Evolutionary conservation across 2,329 filamentous ascomycete species (phyloP).

Genomic region (Proliferodiscus dingleyae): DNA sequence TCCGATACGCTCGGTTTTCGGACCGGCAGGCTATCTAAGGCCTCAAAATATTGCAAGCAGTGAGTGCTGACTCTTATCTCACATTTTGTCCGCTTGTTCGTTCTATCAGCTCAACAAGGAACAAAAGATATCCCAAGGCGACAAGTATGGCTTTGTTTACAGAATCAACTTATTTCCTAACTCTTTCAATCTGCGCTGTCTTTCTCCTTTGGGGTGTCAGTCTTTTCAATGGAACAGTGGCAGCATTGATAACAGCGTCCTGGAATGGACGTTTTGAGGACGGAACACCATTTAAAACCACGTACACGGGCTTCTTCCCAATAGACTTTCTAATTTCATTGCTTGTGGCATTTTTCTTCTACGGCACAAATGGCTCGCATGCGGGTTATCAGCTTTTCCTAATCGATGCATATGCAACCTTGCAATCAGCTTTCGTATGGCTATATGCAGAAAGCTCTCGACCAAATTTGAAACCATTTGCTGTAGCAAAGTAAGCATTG

Average conservation of each 20-base stretch:
- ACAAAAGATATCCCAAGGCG: no score
- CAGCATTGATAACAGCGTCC: conserved; percentile 20
- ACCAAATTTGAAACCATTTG: conserved; percentile 20
- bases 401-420: conserved; percentile 25
- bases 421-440: conserved; percentile 28
- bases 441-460: conserved; percentile 25
- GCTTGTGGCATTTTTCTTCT: conserved; percentile 28
- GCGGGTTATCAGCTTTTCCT: conserved; percentile 24
- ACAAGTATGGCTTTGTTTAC: background rate
- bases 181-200: conserved; percentile 11
- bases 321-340: conserved; percentile 25
- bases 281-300: conserved; percentile 19
- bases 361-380: conserved; percentile 23
- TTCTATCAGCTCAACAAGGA: no score
- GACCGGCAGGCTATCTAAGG: no score
- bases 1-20: no score
- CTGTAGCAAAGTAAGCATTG: conserved; percentile 17
- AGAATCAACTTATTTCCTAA: background rate
- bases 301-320: conserved; percentile 24
- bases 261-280: conserved; percentile 20
- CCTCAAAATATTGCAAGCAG: no score
- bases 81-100: no score
- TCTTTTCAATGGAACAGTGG: conserved; percentile 23
- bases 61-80: no score
- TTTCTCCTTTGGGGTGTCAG: conserved; percentile 25